Evolutionary conservation across 176 grass and related monocot genomes (phyloP), one percentile per base, ranked within the genome.

Genomic region (Triticum aestivum): DNA sequence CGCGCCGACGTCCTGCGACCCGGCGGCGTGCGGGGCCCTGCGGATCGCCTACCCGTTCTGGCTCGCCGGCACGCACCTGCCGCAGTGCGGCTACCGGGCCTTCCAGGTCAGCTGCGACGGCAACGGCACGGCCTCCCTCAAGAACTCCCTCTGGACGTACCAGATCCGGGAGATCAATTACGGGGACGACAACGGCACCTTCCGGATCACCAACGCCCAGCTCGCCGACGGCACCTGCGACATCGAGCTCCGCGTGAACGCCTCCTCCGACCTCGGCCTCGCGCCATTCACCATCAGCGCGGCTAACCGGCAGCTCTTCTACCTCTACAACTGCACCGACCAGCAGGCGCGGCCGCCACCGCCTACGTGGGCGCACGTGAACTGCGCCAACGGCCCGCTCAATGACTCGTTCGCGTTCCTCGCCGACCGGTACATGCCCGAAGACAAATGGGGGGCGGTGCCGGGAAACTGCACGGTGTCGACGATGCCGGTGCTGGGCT

Each of bases 1-100:
- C 0, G 3, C 27, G 64, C 0, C 65, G 6, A 0, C 27, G 18
- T 54, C 51, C 0, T 93, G 93, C 77, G n/a, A 30, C 7, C 33
- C 77, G 34, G 78, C 65, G 10, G 1, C 2, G 10, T 95, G 94
- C 62, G 90, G 90, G 5, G 2, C 0, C 27, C 84, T 84, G 1
- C 52, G 2, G 42, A 69, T 95, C 64, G 11, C 13, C 14, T 95
- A 84, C 72, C 93, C 93, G 4, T 91, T 95, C 63, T 92, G 93
- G 93, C 80, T 89, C 24, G 3, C 2, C 37, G 63, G 83, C 17
- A 13, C 33, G 5, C 93, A 90, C 24, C 75, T 3, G 1, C 29
- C 42, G 0, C 20, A 79, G 3, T 95, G 93, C 47, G 83, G 93
- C 63, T 56, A 84, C 79, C 75, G 9, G 0, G 49, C 59, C 2